Conservation (phyloP, 441 rosid species). For the Adansonia gregorii region DNA sequence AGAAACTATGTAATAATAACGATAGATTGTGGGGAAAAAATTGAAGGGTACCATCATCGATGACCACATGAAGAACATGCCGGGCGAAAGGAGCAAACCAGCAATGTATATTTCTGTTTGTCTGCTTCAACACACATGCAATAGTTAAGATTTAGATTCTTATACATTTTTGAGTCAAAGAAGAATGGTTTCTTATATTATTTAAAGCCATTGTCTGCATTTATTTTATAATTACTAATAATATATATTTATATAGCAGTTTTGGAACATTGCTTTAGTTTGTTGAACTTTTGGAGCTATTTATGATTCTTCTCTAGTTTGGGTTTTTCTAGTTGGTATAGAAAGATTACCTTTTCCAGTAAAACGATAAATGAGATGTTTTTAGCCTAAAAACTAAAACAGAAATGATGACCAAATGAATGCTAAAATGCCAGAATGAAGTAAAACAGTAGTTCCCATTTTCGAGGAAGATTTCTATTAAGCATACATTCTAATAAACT, state of each 20-base stretch:
- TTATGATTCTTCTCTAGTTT: neutral
- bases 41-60: constrained; percentile 22
- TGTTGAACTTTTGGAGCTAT: neutral
- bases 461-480: no score
- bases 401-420: neutral
- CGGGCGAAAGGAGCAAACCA: neutral
- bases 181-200: constrained; percentile 31
- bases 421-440: constrained; percentile 4
- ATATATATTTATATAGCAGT: constrained; percentile 11
- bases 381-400: neutral
- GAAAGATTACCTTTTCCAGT: neutral
- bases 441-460: neutral
- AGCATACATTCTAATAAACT: no score
- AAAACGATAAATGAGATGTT: neutral
- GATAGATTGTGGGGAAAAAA: constrained; percentile 15
- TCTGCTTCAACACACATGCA: constrained; percentile 34
- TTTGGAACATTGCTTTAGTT: neutral
- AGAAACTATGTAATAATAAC: constrained; percentile 19
- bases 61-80: neutral
- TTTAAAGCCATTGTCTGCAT: constrained; percentile 25
- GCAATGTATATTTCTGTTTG: constrained; percentile 18
- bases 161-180: constrained; percentile 29
- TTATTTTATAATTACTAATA: constrained; percentile 37
- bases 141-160: constrained; percentile 36
- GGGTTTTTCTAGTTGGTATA: neutral